These are phyloP conservation scores for Pelargonium nanum DNA, from an alignment of 345 rosid genomes.

Conservation along the genomic window DNA sequence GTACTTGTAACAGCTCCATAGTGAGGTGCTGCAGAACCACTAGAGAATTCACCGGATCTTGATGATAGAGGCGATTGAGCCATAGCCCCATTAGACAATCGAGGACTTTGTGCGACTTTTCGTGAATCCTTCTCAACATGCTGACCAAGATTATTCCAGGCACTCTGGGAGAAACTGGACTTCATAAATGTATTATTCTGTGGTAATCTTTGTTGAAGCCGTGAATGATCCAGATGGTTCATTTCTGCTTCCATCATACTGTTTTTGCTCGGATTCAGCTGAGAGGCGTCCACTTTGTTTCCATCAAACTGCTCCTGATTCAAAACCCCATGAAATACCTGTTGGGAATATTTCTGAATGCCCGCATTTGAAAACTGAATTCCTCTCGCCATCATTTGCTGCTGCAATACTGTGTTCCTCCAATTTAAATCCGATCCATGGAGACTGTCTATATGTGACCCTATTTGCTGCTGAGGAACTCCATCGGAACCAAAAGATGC, in stretches of 20 bases:
- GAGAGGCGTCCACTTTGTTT: constrained; percentile 49
- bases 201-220: constrained; percentile 50
- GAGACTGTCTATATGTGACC: constrained; percentile 43
- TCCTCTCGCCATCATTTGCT: constrained; percentile 50
- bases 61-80: constrained; percentile 90
- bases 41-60: constrained; percentile 92
- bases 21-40: constrained; percentile 72
- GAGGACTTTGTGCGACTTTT: constrained; percentile 89
- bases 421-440: constrained; percentile 59
- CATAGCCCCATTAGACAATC: constrained; percentile 62
- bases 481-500: constrained; percentile 48
- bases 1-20: constrained; percentile 53
- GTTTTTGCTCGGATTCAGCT: constrained; percentile 32
- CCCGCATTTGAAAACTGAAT: constrained; percentile 45
- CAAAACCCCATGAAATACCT: constrained; percentile 54
- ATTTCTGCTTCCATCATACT: constrained; percentile 45
- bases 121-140: constrained; percentile 48
- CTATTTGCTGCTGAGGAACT: constrained; percentile 56
- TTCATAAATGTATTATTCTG: constrained; percentile 47
- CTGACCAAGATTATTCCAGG: constrained; percentile 67
- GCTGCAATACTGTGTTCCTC: constrained; percentile 51
- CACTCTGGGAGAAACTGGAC: constrained; percentile 45
- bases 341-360: constrained; percentile 58
- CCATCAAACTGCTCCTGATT: constrained; percentile 73
- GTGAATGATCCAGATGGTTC: constrained; percentile 47